These are phyloP conservation scores for Kwoniella shivajii DNA, from an alignment of 1,284 basidiomycete genomes.

Conservation along the genomic window DNA sequence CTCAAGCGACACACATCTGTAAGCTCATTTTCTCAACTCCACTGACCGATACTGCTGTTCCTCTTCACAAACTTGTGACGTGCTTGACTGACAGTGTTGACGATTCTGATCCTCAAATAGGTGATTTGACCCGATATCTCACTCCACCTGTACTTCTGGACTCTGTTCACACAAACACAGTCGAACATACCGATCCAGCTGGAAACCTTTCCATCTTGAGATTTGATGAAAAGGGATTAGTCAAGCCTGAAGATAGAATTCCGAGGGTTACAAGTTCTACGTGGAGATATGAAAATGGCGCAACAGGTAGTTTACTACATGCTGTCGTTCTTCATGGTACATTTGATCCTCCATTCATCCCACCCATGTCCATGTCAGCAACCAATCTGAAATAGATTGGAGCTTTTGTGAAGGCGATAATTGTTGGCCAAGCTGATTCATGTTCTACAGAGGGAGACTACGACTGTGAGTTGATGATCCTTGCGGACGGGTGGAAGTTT, in stretches of 20 bases:
- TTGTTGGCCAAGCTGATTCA: too few species aligned
- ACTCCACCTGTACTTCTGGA: constrained; percentile 7
- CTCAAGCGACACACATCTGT: constrained; percentile 59
- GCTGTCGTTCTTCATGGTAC: constrained; percentile 28
- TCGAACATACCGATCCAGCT: constrained; percentile 23
- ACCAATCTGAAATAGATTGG: too few species aligned
- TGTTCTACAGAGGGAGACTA: constrained; percentile 24
- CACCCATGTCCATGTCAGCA: too few species aligned
- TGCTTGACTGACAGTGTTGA: too few species aligned
- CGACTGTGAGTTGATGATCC: constrained; percentile 27
- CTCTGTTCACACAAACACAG: constrained; percentile 26
- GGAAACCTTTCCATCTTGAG: constrained; percentile 21
- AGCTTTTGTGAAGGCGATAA: too few species aligned
- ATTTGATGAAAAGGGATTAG: constrained; percentile 16
- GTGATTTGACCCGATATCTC: constrained; percentile 25
- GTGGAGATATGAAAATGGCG: constrained; percentile 27
- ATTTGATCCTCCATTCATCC: background rate
- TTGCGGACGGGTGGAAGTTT: constrained; percentile 39
- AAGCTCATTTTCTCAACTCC: background rate
- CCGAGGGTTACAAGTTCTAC: constrained; percentile 29
- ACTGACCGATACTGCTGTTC: too few species aligned
- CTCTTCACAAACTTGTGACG: too few species aligned
- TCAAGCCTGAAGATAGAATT: constrained; percentile 21
- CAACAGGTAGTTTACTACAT: constrained; percentile 20
- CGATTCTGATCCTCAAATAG: constrained; percentile 2